A percentile compares a stretch with the other conserved stretches of the same genome.
These are phyloP conservation scores for Fraxinus ornus DNA, from an alignment of 305 asterid species.

Conservation along the genomic window DNA sequence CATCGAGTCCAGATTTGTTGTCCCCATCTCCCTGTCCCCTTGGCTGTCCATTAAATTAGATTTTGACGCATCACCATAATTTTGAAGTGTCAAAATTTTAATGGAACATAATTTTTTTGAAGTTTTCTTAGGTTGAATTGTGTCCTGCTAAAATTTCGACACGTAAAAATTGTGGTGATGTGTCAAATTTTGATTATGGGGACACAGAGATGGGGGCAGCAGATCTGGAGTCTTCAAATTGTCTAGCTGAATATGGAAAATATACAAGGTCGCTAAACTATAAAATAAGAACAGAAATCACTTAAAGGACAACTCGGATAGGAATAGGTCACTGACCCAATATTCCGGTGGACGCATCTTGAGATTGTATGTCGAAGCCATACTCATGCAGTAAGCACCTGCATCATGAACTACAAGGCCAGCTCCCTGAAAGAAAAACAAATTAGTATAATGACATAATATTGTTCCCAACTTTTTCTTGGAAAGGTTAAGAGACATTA, in stretches of 20 bases:
- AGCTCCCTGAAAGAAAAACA: constrained; percentile 55
- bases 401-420: constrained; percentile 98
- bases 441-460: constrained; percentile 5
- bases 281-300: not conserved
- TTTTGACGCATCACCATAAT: not conserved
- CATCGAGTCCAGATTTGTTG: not conserved
- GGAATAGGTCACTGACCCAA: constrained; percentile 54
- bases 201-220: not conserved
- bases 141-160: not conserved
- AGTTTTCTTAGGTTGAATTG: not conserved
- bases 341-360: constrained; percentile 97
- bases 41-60: not conserved
- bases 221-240: not conserved
- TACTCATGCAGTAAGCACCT: constrained; percentile 99
- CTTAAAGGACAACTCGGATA: not conserved
- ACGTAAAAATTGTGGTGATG: not conserved
- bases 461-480: not conserved
- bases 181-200: not conserved
- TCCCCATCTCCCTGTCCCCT: not conserved
- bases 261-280: not conserved
- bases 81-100: not conserved
- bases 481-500: constrained; percentile 20
- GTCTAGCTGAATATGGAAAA: not conserved
- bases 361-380: constrained; percentile 98
- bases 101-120: not conserved